A percentile compares a stretch with the other conserved stretches of the same genome.
Evolutionary conservation across 2,329 filamentous ascomycete genomes (phyloP).

Genomic region (Apiospora koreana): DNA sequence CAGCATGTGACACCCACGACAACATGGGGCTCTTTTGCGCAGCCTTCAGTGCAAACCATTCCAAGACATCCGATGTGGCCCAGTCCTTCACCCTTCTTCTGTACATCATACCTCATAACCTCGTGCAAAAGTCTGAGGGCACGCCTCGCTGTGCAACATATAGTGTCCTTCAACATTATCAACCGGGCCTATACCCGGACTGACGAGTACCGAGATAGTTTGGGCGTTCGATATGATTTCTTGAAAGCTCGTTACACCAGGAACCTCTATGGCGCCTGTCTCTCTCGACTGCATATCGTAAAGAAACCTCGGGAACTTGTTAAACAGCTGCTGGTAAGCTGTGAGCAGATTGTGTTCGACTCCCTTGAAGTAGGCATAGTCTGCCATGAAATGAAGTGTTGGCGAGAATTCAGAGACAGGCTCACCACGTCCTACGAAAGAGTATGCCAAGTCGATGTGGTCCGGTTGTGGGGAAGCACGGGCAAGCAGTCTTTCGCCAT

Average conservation of each 20-base stretch:
- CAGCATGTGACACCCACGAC: not conserved
- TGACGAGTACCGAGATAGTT: not conserved
- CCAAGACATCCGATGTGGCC: no score
- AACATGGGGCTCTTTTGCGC: not conserved
- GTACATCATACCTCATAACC: no score
- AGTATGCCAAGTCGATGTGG: not conserved
- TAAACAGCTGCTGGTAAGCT: not conserved
- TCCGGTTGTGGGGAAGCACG: not conserved
- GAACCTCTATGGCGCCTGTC: not conserved
- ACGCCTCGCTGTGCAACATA: no score
- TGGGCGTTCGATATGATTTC: no score
- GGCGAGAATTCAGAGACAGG: not conserved
- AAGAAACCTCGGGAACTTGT: not conserved
- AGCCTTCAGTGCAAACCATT: not conserved
- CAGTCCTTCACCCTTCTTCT: no score
- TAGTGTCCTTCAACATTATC: no score
- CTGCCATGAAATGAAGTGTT: not conserved
- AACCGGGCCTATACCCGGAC: no score
- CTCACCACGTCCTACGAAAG: not conserved
- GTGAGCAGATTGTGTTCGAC: not conserved
- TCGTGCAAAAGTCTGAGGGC: no score
- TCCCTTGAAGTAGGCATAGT: not conserved
- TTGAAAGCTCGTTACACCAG: not conserved
- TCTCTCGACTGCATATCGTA: not conserved
- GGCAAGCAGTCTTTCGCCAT: not conserved